phyloP scores from a whole-genome alignment of 2,329 filamentous ascomycete species.

The Colletotrichum zoysiae region DNA sequence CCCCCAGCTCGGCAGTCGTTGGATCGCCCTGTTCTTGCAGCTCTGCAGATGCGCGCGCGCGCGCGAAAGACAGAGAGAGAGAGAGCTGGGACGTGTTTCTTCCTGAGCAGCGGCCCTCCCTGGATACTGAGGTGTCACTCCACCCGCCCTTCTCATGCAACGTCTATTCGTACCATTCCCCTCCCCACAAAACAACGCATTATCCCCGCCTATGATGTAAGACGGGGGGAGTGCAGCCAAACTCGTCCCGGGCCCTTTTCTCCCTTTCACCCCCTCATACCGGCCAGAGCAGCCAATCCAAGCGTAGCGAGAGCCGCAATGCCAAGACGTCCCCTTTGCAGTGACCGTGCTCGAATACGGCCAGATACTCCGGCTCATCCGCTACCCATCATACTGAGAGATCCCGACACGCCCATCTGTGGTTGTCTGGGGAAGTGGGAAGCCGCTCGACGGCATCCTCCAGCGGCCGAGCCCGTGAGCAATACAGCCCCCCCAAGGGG shows the following conservation, averaged over 20 bases:
- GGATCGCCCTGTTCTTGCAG: slow-evolving; percentile 15
- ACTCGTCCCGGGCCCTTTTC: slow-evolving; percentile 3
- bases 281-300: slow-evolving; percentile 23
- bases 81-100: slow-evolving; percentile 37
- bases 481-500: not conserved
- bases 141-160: slow-evolving; percentile 36
- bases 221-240: slow-evolving; percentile 22
- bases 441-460: slow-evolving; percentile 17
- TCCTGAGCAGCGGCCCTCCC: slow-evolving; percentile 37
- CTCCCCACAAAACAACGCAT: slow-evolving; percentile 29
- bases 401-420: slow-evolving; percentile 3
- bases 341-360: slow-evolving; percentile 12
- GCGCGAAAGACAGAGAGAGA: no score
- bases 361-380: slow-evolving; percentile 32
- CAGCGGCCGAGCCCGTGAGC: slow-evolving; percentile 18
- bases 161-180: slow-evolving; percentile 22
- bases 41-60: not conserved
- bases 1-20: not conserved
- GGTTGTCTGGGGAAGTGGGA: slow-evolving; percentile 37
- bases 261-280: slow-evolving; percentile 1
- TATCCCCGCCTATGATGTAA: slow-evolving; percentile 40
- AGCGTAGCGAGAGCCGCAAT: slow-evolving; percentile 34
- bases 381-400: slow-evolving; percentile 15
- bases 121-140: slow-evolving; percentile 39
- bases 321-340: slow-evolving; percentile 20